Evolutionary conservation across 441 rosid genomes (phyloP).

Genomic region (Brassica balearica): DNA sequence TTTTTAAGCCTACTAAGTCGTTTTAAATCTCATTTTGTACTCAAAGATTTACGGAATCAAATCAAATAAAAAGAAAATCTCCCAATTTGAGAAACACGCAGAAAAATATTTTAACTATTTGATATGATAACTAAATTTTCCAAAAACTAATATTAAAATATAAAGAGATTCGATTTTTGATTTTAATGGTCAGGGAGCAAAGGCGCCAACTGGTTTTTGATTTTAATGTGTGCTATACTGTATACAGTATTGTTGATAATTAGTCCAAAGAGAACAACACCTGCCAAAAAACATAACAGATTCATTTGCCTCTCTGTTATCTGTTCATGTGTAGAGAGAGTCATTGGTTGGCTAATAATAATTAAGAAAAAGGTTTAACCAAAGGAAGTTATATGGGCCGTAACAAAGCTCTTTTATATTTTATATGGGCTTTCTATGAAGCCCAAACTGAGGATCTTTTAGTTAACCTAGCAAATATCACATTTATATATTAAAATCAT

Average conservation of each 20-base stretch:
- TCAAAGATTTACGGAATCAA: no score
- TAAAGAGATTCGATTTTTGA: no score
- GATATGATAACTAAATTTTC: no score
- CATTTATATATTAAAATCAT: not conserved
- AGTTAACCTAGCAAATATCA: slow-evolving; percentile 25
- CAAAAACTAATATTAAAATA: no score
- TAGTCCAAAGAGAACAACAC: no score
- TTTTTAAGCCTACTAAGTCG: no score
- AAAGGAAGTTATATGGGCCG: not conserved
- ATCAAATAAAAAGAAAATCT: no score
- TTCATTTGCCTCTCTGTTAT: no score
- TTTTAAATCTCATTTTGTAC: no score
- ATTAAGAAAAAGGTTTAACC: not conserved
- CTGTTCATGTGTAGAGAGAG: not conserved
- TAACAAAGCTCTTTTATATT: not conserved
- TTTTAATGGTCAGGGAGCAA: not conserved
- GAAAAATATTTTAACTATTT: no score
- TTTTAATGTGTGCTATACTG: not conserved
- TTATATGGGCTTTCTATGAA: not conserved
- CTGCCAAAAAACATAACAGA: no score
- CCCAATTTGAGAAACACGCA: no score
- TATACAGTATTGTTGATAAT: not conserved
- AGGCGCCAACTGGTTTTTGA: not conserved
- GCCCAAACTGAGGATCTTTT: not conserved
- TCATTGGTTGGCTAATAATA: not conserved